A percentile compares a stretch with the other conserved stretches of the same genome.
These are phyloP conservation scores for Calocybe gangraenosa DNA, from an alignment of 768 basidiomycete genomes.

Conservation along the genomic window DNA sequence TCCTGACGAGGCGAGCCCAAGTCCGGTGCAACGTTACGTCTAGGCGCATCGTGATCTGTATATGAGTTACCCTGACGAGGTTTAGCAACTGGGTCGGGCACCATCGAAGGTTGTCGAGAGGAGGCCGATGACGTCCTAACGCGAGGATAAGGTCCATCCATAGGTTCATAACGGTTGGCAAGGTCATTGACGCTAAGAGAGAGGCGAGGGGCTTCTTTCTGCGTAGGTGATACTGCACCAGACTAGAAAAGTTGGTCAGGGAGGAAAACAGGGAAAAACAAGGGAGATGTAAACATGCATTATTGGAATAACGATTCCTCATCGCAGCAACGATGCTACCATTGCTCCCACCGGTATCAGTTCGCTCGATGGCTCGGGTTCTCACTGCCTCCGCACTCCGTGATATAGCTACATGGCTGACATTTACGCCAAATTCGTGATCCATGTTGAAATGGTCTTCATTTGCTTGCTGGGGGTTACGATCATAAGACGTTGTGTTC, in stretches of 20 bases:
- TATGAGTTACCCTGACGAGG: constrained; percentile 20
- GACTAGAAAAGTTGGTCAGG: constrained; percentile 29
- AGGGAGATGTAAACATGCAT: constrained; percentile 35
- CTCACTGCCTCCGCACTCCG: constrained; percentile 27
- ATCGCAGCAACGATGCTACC: constrained; percentile 67
- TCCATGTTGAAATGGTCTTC: constrained; percentile 20
- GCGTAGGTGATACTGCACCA: constrained; percentile 47
- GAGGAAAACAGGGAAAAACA: constrained; percentile 4
- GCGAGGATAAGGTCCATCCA: constrained; percentile 37
- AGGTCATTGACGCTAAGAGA: constrained; percentile 61
- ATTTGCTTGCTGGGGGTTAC: constrained; percentile 2
- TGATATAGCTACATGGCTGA: constrained; percentile 19
- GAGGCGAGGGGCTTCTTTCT: constrained; percentile 59
- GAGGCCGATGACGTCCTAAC: constrained; percentile 30
- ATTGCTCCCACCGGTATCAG: constrained; percentile 48
- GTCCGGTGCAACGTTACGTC: neutral
- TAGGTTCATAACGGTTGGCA: constrained; percentile 56
- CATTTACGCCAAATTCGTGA: constrained; percentile 30
- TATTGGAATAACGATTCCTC: constrained; percentile 56
- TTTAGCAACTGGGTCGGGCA: constrained; percentile 19
- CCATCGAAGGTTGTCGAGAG: constrained; percentile 17
- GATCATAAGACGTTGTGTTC: neutral
- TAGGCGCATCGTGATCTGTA: constrained; percentile 8
- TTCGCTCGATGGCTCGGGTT: constrained; percentile 37
- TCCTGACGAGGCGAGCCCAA: constrained; percentile 19